These are phyloP conservation scores for Tylopilus subfusipes DNA, from an alignment of 768 basidiomycete species.

Conservation along the genomic window DNA sequence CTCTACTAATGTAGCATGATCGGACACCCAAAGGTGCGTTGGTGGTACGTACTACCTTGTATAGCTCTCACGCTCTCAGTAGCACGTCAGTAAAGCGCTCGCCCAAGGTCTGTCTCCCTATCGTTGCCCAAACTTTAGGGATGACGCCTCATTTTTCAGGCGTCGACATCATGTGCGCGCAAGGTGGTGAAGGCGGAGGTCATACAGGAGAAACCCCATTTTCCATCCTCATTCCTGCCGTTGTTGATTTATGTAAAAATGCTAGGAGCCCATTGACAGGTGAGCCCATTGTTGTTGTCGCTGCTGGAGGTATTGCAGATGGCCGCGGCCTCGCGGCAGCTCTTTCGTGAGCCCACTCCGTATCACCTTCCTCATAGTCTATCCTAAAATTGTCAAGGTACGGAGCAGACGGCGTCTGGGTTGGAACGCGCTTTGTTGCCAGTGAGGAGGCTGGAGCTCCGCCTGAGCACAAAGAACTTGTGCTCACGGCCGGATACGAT, in stretches of 20 bases:
- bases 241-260: constrained; percentile 73
- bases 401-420: constrained; percentile 85
- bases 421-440: constrained; percentile 84
- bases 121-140: not conserved
- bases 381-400: constrained; percentile 42
- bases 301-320: constrained; percentile 82
- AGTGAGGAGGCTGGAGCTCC: constrained; percentile 79
- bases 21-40: constrained; percentile 73
- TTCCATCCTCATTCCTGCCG: constrained; percentile 77
- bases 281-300: constrained; percentile 71
- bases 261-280: constrained; percentile 75
- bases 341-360: constrained; percentile 46
- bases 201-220: constrained; percentile 84
- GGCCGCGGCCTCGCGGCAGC: constrained; percentile 77
- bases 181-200: constrained; percentile 85
- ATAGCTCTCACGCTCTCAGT: constrained; percentile 1
- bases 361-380: not conserved
- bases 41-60: not conserved
- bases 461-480: constrained; percentile 63
- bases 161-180: constrained; percentile 89
- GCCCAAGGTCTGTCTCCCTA: constrained; percentile 49
- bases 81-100: constrained; percentile 75
- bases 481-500: constrained; percentile 70
- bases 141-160: constrained; percentile 35
- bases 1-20: constrained; percentile 53